Conservation (phyloP, 2,329 filamentous ascomycete genomes). For the Xylariaceae sp. region DNA sequence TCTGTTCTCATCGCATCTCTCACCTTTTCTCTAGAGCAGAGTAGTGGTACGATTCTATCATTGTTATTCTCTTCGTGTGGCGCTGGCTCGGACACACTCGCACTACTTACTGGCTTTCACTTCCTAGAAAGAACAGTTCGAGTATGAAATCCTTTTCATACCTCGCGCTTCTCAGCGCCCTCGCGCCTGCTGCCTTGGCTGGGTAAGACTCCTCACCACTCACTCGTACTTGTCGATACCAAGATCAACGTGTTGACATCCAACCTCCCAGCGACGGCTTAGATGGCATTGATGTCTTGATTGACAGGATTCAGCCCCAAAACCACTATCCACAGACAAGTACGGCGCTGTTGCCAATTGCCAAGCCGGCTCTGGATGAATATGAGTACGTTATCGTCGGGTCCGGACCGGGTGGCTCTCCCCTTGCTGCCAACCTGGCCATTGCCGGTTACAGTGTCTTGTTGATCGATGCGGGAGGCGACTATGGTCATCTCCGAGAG, state of each 20-base stretch:
- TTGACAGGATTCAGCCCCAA: constrained; percentile 21
- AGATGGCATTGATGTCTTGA: constrained; percentile 19
- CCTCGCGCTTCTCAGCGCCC: constrained; percentile 22
- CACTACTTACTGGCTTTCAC: not conserved
- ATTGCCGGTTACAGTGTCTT: constrained; percentile 52
- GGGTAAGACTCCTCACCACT: constrained; percentile 8
- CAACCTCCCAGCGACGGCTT: constrained; percentile 4
- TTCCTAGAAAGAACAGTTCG: not conserved
- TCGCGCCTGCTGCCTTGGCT: constrained; percentile 15
- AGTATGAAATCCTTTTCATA: constrained; percentile 24
- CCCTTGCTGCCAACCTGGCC: constrained; percentile 56
- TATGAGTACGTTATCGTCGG: constrained; percentile 63
- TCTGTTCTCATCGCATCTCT: constrained; percentile 3
- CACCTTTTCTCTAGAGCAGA: not conserved
- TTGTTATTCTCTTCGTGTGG: not conserved
- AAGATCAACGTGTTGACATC: constrained; percentile 3
- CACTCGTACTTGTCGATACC: too few species aligned
- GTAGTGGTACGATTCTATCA: too few species aligned
- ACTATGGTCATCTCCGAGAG: constrained; percentile 45
- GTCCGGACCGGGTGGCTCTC: constrained; percentile 56
- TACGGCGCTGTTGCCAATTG: constrained; percentile 11
- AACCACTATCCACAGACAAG: constrained; percentile 25
- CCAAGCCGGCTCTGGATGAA: constrained; percentile 20
- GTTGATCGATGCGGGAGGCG: constrained; percentile 56
- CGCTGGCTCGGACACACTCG: not conserved